A percentile compares a stretch with the other conserved stretches of the same genome.
phyloP scores from a whole-genome alignment of 1,284 basidiomycete genomes.

The Fomes fomentarius region DNA sequence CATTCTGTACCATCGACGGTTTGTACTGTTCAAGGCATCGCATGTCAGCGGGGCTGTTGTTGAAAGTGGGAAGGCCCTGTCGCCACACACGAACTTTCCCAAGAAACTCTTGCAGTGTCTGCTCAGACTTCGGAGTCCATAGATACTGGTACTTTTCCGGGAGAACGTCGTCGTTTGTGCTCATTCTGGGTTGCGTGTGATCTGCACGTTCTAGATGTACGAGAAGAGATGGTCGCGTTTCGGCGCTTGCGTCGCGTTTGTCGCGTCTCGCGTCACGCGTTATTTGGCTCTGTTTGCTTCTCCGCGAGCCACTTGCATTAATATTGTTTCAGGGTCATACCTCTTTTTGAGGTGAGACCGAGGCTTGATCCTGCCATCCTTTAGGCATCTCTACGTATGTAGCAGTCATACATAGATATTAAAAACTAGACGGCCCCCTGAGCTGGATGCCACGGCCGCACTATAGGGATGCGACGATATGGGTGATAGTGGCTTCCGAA shows the following conservation, averaged over 20 bases:
- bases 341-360: no score
- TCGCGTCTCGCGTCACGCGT: slow-evolving; percentile 23
- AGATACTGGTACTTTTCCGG: slow-evolving; percentile 43
- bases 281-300: slow-evolving; percentile 20
- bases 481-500: not conserved
- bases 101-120: slow-evolving; percentile 49
- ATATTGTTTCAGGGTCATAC: no score
- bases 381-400: no score
- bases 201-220: no score
- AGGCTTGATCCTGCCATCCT: no score
- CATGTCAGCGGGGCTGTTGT: not conserved
- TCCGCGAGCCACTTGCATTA: slow-evolving; percentile 19
- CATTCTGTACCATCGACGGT: slow-evolving; percentile 76
- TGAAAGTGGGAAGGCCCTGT: not conserved
- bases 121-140: slow-evolving; percentile 44
- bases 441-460: not conserved
- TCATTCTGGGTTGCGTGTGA: slow-evolving; percentile 10
- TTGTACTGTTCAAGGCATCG: slow-evolving; percentile 49
- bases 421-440: no score
- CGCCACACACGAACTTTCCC: slow-evolving; percentile 40
- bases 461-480: no score
- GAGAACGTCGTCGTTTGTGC: slow-evolving; percentile 27
- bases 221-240: no score
- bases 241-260: not conserved
- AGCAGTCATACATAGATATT: no score